Evolutionary conservation across 495 filamentous ascomycete species (phyloP).

Genomic region (Aspergillus carlsbadensis): DNA sequence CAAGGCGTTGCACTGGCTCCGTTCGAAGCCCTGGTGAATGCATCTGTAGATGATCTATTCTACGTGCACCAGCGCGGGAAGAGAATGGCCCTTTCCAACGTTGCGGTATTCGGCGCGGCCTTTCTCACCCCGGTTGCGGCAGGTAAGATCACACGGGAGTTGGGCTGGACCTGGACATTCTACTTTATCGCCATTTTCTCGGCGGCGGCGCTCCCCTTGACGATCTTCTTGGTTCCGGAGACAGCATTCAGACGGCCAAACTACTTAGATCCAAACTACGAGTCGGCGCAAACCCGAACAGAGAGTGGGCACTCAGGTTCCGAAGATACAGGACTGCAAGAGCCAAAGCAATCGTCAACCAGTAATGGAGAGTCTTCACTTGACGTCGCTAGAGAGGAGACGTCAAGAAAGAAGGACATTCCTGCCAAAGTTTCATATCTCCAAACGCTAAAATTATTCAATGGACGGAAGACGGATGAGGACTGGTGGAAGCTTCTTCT

Average conservation of each 20-base stretch:
- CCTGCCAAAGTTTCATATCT: constrained; percentile 50
- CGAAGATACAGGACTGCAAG: not conserved
- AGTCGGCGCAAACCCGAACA: constrained; percentile 16
- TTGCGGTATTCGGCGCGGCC: constrained; percentile 85
- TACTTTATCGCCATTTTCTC: constrained; percentile 70
- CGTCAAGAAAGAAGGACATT: not conserved
- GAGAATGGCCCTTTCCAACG: constrained; percentile 87
- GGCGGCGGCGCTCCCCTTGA: constrained; percentile 58
- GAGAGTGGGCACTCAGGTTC: not conserved
- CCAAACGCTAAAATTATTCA: constrained; percentile 67
- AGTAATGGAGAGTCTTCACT: not conserved
- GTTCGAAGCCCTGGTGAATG: constrained; percentile 76
- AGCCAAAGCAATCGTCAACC: constrained; percentile 10
- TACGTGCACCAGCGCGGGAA: constrained; percentile 80
- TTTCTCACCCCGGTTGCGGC: constrained; percentile 90
- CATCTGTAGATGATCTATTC: constrained; percentile 73
- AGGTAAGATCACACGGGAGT: constrained; percentile 73
- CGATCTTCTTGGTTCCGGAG: constrained; percentile 81
- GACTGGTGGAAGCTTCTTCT: constrained; percentile 59
- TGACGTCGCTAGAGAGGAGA: not conserved
- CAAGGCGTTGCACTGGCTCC: constrained; percentile 75
- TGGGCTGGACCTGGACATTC: constrained; percentile 79
- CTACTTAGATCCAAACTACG: constrained; percentile 62
- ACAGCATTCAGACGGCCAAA: constrained; percentile 71
- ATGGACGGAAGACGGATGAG: constrained; percentile 73